phyloP scores from a whole-genome alignment of 345 rosid species.

The Psidium friedrichsthalianum region DNA sequence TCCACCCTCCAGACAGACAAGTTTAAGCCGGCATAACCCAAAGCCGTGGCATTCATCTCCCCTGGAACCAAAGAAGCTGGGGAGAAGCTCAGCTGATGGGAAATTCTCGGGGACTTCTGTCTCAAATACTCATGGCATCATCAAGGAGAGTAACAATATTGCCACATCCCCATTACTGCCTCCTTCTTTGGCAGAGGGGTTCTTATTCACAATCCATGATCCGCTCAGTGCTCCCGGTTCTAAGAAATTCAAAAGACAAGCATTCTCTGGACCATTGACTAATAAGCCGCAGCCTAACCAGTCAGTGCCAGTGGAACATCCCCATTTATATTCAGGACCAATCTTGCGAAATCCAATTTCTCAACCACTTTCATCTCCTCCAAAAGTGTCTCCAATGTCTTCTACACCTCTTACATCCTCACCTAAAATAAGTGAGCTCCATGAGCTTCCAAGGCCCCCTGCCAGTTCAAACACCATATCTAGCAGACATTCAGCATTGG shows the following conservation, averaged over 20 bases:
- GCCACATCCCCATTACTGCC: slow-evolving; percentile 32
- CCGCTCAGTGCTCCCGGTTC: slow-evolving; percentile 17
- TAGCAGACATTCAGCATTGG: slow-evolving; percentile 22
- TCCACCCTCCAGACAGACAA: slow-evolving; percentile 23
- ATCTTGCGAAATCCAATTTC: slow-evolving; percentile 40
- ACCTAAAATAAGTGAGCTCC: slow-evolving; percentile 91
- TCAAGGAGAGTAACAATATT: slow-evolving; percentile 51
- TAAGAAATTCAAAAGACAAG: slow-evolving; percentile 49
- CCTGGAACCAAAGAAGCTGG: slow-evolving; percentile 32
- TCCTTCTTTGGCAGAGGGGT: slow-evolving; percentile 49
- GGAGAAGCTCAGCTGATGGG: slow-evolving; percentile 18
- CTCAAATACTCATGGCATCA: slow-evolving; percentile 21
- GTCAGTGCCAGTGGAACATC: slow-evolving; percentile 29
- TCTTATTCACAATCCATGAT: slow-evolving; percentile 33
- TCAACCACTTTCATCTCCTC: slow-evolving; percentile 39
- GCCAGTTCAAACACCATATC: slow-evolving; percentile 23
- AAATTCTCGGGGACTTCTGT: slow-evolving; percentile 27
- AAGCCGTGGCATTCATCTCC: slow-evolving; percentile 73
- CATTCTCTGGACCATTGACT: slow-evolving; percentile 72
- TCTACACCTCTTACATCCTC: slow-evolving; percentile 70
- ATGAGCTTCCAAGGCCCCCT: slow-evolving; percentile 98
- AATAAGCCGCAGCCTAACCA: slow-evolving; percentile 39
- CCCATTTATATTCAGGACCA: slow-evolving; percentile 61
- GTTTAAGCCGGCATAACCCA: slow-evolving; percentile 17
- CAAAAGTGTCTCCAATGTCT: slow-evolving; percentile 46